A percentile compares a stretch with the other conserved stretches of the same genome.
Conservation (phyloP, 495 filamentous ascomycete genomes). For the Aspergillus kassunensis region DNA sequence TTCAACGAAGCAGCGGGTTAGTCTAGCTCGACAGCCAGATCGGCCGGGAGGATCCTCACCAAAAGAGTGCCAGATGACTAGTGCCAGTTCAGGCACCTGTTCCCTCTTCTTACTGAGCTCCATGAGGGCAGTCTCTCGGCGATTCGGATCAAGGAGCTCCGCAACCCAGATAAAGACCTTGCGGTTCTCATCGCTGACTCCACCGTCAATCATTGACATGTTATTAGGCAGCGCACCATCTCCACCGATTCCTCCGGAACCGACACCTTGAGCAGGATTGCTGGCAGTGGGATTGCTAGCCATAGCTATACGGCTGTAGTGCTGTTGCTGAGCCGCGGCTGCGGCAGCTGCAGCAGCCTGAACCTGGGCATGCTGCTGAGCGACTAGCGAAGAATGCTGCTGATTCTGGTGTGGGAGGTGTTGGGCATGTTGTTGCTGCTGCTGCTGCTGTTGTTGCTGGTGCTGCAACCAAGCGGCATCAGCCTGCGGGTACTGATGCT, state of each 20-base stretch:
- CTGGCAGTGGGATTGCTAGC: slow-evolving; percentile 46
- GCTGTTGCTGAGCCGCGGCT: slow-evolving; percentile 68
- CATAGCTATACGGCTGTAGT: slow-evolving; percentile 72
- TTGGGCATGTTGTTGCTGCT: slow-evolving; percentile 60
- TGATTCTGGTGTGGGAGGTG: slow-evolving; percentile 48
- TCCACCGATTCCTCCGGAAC: slow-evolving; percentile 43
- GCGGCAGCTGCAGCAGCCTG: slow-evolving; percentile 62
- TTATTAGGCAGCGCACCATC: slow-evolving; percentile 49
- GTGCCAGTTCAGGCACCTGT: slow-evolving; percentile 91
- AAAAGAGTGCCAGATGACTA: slow-evolving; percentile 98
- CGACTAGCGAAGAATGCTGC: slow-evolving; percentile 45
- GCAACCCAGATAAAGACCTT: slow-evolving; percentile 90
- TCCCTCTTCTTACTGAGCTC: slow-evolving; percentile 99
- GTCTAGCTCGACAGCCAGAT: slow-evolving; percentile 6
- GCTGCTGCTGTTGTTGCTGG: slow-evolving; percentile 52
- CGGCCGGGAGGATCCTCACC: slow-evolving; percentile 53
- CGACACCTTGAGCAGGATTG: slow-evolving; percentile 37
- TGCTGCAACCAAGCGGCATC: slow-evolving; percentile 77
- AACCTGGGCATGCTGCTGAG: slow-evolving; percentile 55
- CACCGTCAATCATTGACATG: slow-evolving; percentile 50
- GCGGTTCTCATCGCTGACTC: slow-evolving; percentile 84
- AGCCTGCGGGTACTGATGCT: slow-evolving; percentile 75
- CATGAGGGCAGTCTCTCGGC: slow-evolving; percentile 84
- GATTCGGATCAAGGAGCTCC: slow-evolving; percentile 82
- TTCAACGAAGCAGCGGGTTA: slow-evolving; percentile 20